Base-by-base conservation (phyloP, 2,329 filamentous ascomycete genomes). In the Lasiodiplodia sp. region DNA sequence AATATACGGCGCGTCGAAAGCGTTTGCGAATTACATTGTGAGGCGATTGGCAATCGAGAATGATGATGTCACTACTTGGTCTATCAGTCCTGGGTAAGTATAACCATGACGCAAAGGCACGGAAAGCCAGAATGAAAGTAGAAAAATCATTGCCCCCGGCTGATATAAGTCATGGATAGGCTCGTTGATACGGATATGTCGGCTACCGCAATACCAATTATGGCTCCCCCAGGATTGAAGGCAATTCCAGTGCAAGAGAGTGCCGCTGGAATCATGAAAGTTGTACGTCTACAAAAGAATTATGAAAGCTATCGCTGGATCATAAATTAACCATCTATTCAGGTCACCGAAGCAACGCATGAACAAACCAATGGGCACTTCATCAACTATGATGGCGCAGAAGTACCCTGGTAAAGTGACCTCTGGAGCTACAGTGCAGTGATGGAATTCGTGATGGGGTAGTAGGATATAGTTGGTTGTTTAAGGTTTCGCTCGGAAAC, bases 171-270 rank as follows among this genome's bases (percentile, higher is more conserved):
- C 16, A 8, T 2, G 16, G 1, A 18, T 23, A 60, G 57, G 23
- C 25, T 37, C 10, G 57, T 60, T 16, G 34, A 60, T 14, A 60
- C 57, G 18, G 57, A 60, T 37, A 60, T 60, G 57, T 23, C 23
- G 23, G 40, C 37, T 7, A 14, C n/a, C 28, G 34, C 34, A 34
- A 44, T 23, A 2, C 23, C 34, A 6, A 21, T 60, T 7, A 40
- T 60, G 34, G 57, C 23, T 3, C 34, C 28, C 2, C 38, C 38
- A 11, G 57, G 23, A 23, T n/a, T 21, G 8, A 40, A 38, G 12
- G 34, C 37, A 7, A 60, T 52, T 21, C 23, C 49, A 2, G n/a
- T 23, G 11, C 11, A 23, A 4, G n/a, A 52, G 49, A 52, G 49
- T 21, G 49, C 49, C 18, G 49, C n/a, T n/a, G 49, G 49, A 4